Conservation (phyloP, 169 alveolate species). For the Babesia ovata region DNA sequence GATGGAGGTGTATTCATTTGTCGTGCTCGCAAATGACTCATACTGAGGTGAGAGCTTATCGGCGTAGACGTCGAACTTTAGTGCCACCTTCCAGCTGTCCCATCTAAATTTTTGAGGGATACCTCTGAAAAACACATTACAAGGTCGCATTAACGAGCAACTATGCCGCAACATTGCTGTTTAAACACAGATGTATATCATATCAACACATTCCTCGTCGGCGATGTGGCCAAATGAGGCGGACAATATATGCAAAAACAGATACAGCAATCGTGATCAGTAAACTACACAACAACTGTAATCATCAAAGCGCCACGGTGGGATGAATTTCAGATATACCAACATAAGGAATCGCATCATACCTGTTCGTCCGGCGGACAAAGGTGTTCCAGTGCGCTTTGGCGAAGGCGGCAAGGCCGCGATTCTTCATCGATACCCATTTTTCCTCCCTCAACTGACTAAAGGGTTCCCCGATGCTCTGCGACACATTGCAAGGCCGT, state of each 20-base stretch:
- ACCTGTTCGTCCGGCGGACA: constrained; percentile 68
- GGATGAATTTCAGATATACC: no score
- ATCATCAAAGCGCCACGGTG: no score
- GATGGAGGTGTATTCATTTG: constrained; percentile 55
- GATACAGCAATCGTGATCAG: not conserved
- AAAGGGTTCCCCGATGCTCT: constrained; percentile 67
- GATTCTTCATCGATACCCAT: constrained; percentile 63
- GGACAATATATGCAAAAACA: no score
- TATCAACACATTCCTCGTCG: no score
- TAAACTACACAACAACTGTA: no score
- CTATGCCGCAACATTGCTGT: no score
- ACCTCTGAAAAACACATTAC: constrained; percentile 59
- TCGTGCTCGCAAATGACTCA: constrained; percentile 21
- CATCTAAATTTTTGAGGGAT: constrained; percentile 77
- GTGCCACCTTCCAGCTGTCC: constrained; percentile 76
- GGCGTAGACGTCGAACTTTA: constrained; percentile 36
- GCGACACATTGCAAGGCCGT: not conserved
- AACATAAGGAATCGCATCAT: not conserved
- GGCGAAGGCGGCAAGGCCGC: constrained; percentile 63
- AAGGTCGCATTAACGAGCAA: no score
- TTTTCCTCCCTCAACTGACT: constrained; percentile 55
- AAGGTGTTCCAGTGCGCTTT: constrained; percentile 65
- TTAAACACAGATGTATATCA: no score
- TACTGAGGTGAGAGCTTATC: constrained; percentile 22
- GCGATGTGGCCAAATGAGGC: no score